Evolutionary conservation across 2,329 filamentous ascomycete species (phyloP), one percentile per base, ranked within the genome.

Genomic region (Venturia effusa): DNA sequence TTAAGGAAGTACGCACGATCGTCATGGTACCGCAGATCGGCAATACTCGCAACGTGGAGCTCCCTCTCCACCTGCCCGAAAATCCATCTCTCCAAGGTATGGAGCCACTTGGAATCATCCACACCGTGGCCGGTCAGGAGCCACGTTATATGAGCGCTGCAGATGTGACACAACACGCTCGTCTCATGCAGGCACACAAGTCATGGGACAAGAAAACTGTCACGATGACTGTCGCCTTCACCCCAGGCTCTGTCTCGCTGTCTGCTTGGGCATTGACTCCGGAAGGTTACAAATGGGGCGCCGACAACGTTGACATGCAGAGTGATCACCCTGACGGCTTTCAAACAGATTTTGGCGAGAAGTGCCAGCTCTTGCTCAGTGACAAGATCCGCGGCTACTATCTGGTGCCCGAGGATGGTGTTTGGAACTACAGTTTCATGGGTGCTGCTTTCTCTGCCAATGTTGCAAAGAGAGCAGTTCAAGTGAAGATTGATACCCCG

Each of bases 361-460:
- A 97, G 80, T 92, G 91, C 69, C 96, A 99, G 79, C 80, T 99
- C 64, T 79, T 99, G 34, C 84, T 99, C 62, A 95, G 90, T 68
- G 93, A 97, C 70, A 90, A 92, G 75, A 96, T 97, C 74, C 86
- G 89, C 69, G 95, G 94, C 34, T 97, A 92, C 80, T 99, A 99
- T 85, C 79, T 99, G 64, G 92, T 97, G 27, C 94, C 94, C 0
- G 92, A 97, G 72, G 88, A 88, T 63, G 87, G 87, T 67, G 83
- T 88, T 66, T 99, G 94, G 94, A 99, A 99, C 77, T 99, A 97
- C 80, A 94, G 89, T 75, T 99, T 99, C 81, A 91, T 97, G 87
- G 94, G 94, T 64, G 91, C 87, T 68, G 86, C 87, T 0, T 99
- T 97, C 73, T 86, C 88, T 17, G 86, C 87, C 48, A 57, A 34